Percentiles rank a stretch among this genome's conserved stretches.
Conservation (phyloP, 768 basidiomycete genomes). For the Mycena galericulata region DNA sequence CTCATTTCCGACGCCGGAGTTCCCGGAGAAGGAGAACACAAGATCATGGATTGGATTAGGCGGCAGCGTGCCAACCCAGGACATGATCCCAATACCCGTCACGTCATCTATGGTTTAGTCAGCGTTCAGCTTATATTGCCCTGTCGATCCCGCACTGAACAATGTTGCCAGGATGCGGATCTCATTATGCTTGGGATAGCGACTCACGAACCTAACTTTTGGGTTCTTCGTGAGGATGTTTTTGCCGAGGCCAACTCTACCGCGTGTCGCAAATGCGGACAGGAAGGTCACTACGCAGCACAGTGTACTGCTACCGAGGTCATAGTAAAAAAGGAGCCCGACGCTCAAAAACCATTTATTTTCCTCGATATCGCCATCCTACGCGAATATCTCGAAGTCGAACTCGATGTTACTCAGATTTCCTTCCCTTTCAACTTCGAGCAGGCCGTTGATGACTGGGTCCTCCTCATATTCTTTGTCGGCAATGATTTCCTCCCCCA, state of each 20-base stretch:
- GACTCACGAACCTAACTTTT: conserved; percentile 98
- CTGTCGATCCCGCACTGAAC: conserved; percentile 27
- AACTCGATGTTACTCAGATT: conserved; percentile 84
- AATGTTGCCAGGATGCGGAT: conserved; percentile 87
- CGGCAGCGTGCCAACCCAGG: conserved; percentile 87
- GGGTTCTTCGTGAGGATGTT: conserved; percentile 97
- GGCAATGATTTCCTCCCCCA: conserved; percentile 99
- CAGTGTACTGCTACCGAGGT: conserved; percentile 89
- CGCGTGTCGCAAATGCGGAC: conserved; percentile 93
- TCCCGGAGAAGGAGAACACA: conserved; percentile 99
- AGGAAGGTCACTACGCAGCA: conserved; percentile 94
- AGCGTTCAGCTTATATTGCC: conserved; percentile 39
- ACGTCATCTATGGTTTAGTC: conserved; percentile 98
- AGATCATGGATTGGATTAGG: conserved; percentile 99
- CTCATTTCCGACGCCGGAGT: conserved; percentile 97
- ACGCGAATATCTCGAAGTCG: conserved; percentile 97
- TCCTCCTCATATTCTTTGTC: conserved; percentile 99
- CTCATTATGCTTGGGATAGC: conserved; percentile 98
- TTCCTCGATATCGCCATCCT: conserved; percentile 97
- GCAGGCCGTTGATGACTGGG: conserved; percentile 99
- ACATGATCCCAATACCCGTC: conserved; percentile 95
- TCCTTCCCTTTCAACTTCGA: conserved; percentile 94
- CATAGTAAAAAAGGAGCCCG: conserved; percentile 73
- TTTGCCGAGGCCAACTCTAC: conserved; percentile 86
- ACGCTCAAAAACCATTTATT: conserved; percentile 96